These are phyloP conservation scores for Boletus barrowsii DNA, from an alignment of 768 basidiomycete species.

Conservation along the genomic window DNA sequence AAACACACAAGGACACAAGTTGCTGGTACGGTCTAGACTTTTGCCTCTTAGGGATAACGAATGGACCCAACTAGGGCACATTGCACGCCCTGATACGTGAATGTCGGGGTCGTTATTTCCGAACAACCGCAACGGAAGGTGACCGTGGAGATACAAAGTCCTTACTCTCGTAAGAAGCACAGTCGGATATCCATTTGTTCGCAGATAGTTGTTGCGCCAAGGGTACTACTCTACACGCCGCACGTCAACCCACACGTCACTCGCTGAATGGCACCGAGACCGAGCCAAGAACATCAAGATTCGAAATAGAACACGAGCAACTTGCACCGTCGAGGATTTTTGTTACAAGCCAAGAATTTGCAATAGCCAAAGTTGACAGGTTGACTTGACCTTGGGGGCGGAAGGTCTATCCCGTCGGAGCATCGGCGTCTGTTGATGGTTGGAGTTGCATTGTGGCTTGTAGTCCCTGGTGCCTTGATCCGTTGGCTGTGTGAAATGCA, in stretches of 20 bases:
- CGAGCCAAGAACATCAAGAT: not conserved
- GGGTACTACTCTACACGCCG: too few relatives aligned
- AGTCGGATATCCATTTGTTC: not conserved
- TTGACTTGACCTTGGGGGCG: not conserved
- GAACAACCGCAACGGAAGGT: not conserved
- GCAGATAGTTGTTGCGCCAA: not conserved
- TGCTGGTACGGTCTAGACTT: not conserved
- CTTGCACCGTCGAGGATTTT: not conserved
- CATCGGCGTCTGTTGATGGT: not conserved
- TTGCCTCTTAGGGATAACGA: not conserved
- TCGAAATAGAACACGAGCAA: not conserved
- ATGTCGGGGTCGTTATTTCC: conserved; percentile 11
- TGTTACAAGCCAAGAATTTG: not conserved
- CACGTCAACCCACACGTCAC: not conserved
- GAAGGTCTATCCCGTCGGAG: conserved; percentile 2
- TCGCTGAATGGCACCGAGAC: too few relatives aligned
- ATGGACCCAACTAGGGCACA: conserved; percentile 4
- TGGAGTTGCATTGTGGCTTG: not conserved
- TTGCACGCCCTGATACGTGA: conserved; percentile 12
- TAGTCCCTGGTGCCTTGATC: conserved; percentile 25
- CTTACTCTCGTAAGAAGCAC: not conserved
- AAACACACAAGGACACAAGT: too few relatives aligned
- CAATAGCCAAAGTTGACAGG: not conserved
- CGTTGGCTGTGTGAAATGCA: conserved; percentile 15
- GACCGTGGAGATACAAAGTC: not conserved